Base-by-base conservation (phyloP, 2,329 filamentous ascomycete species). In the Trichophyton rubrum region DNA sequence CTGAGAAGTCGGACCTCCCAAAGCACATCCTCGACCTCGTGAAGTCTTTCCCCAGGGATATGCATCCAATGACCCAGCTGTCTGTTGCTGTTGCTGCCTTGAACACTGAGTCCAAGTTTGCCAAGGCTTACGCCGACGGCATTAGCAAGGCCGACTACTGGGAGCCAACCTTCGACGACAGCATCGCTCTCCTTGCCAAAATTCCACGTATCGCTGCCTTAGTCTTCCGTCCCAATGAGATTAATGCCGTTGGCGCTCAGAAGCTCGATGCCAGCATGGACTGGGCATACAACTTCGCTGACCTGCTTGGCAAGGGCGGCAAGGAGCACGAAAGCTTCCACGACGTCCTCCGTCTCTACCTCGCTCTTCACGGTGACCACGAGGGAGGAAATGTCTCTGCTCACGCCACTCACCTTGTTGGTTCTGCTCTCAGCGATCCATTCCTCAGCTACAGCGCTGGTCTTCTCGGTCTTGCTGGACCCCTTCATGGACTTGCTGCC, bases 41-140 rank as follows among this genome's bases (percentile, higher is more conserved):
- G 62, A 89, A 95, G 75, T 81, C 85, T 69, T 95, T 97, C 76
- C 92, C 93, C 65, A 86, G 78, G 67, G 87, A 92, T 71, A 85
- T 97, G 61, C 93, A 99, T 76, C 93, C 93, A 62, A 99, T 99
- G 93, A 97, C 93, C 9, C 92, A 97, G 74, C 92, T 99, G 68
- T 87, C 92, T 66, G 93, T 95, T 68, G 90, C 91, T 53, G 93
- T 97, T 59, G 92, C 90, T 17, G 89, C 93, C n/a, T 82, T 99
- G 63, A 96, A 95, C 78, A 89, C 96, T 74, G 90, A 90, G 67
- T 96, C 90, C 68, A 85, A 87, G 70, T 99, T 99, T 68, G 93
- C 92, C 65, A 91, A 90, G 76, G 88, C 88, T 20, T 99, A 99
- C 75, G 92, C 91, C 74, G 78, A 87, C 67, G 93, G 93, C 40